Conservation (phyloP, 805 yeast genomes). For the Metschnikowia picachoensis region DNA sequence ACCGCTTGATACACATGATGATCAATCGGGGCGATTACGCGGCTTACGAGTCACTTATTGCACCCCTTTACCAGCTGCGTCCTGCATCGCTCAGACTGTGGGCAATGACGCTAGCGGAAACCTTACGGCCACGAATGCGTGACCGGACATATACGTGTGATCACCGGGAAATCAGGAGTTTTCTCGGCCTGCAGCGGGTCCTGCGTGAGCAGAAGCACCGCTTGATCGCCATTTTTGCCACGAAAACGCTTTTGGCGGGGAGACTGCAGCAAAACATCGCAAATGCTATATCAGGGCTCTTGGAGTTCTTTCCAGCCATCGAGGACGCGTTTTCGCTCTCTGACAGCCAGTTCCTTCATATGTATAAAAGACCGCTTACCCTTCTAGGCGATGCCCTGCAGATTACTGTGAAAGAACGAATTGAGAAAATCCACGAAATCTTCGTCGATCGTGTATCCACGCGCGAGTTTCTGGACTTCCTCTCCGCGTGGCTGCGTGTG, state of each 20-base stretch:
- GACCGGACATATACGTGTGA: not conserved
- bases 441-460: not conserved
- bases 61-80: constrained; percentile 15
- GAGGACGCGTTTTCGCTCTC: constrained; percentile 2
- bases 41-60: constrained; percentile 17
- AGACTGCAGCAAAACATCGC: not conserved
- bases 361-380: constrained; percentile 4
- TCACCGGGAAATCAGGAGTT: constrained; percentile 5
- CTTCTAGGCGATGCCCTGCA: not conserved
- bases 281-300: not conserved
- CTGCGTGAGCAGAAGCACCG: constrained; percentile 20
- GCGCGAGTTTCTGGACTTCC: constrained; percentile 1
- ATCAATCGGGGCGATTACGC: constrained; percentile 26
- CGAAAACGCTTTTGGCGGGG: constrained; percentile 17
- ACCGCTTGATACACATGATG: constrained; percentile 23
- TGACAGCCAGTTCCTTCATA: not conserved
- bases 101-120: constrained; percentile 17
- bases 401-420: not conserved
- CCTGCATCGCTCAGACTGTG: constrained; percentile 5
- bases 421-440: not conserved
- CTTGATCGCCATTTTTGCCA: constrained; percentile 15
- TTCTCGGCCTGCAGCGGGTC: constrained; percentile 11
- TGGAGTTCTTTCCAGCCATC: not conserved
- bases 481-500: constrained; percentile 3
- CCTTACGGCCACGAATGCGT: constrained; percentile 16